phyloP scores from a whole-genome alignment of 257 asterid species.

The Schizonepeta tenuifolia region DNA sequence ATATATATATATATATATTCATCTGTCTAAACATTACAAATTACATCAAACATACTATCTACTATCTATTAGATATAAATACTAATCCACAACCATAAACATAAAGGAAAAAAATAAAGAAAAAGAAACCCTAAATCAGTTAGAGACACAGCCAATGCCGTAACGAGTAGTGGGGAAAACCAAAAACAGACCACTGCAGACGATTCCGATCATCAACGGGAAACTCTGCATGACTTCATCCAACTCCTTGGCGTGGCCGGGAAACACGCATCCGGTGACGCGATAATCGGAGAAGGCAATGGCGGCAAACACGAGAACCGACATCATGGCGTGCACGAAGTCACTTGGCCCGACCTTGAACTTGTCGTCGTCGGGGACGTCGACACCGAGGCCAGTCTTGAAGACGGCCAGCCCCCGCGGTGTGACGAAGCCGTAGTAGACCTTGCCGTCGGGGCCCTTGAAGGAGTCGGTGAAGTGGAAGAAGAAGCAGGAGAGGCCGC shows the following conservation, averaged over 20 bases:
- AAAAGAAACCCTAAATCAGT: slow-evolving; percentile 29
- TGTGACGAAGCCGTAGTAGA: slow-evolving; percentile 83
- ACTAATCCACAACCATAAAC: neutral
- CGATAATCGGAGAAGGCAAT: slow-evolving; percentile 85
- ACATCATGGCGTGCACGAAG: slow-evolving; percentile 86
- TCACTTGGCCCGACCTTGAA: slow-evolving; percentile 67
- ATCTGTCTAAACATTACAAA: neutral
- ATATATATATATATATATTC: too few species aligned
- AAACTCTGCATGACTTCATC: slow-evolving; percentile 90
- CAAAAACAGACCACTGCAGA: slow-evolving; percentile 84
- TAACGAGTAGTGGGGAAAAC: slow-evolving; percentile 85
- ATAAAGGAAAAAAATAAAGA: neutral
- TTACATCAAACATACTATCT: neutral
- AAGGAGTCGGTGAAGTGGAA: slow-evolving; percentile 95
- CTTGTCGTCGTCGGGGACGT: slow-evolving; percentile 70
- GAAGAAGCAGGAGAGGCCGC: slow-evolving; percentile 85
- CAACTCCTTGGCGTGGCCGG: slow-evolving; percentile 74
- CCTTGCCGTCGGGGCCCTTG: slow-evolving; percentile 73
- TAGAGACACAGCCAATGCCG: slow-evolving; percentile 80
- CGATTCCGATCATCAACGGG: slow-evolving; percentile 83
- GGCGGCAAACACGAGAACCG: slow-evolving; percentile 73
- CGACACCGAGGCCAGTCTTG: slow-evolving; percentile 68
- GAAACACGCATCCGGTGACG: slow-evolving; percentile 77
- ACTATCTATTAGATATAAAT: neutral
- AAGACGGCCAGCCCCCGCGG: slow-evolving; percentile 74